Evolutionary conservation across 1,284 basidiomycete genomes (phyloP), one percentile per base, ranked within the genome.

Genomic region (Wolfiporia cocos): DNA sequence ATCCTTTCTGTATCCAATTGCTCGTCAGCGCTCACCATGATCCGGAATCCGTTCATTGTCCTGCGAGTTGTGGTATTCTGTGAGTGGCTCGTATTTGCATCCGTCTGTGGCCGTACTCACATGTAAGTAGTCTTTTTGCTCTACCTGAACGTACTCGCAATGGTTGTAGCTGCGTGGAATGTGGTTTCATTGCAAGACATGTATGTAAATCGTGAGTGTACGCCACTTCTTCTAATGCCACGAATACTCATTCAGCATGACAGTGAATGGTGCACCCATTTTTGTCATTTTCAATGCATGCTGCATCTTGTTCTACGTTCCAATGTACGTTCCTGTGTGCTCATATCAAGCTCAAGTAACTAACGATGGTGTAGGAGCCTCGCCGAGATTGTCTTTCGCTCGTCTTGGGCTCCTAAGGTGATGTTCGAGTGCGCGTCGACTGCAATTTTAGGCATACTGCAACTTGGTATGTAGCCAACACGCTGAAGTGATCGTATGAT

Each of bases 81-180:
- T 81, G 49, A 59, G 78, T 52, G 0, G 4, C 21, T 32, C 11
- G 21, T 7, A 30, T 18, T 26, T 5, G 41, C n/a, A 14, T 15
- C 39, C 23, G 12, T 24, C 19, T 45, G 20, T n/a, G 49, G 34
- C 42, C 36, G 34, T 24, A 37, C 19, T 17, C 31, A 31, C 49
- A 29, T 41, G 12, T 32, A 19, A 35, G 1, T 52, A 83, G 80
- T 69, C 45, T 64, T 81, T 35, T 62, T 81, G 24, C 49, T 66
- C 7, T 75, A 74, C 50, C 55, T 82, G 39, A 75, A 70, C 46
- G 43, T 75, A 30, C 62, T 81, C 36, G 58, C 70, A 11, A 53
- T 82, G 39, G 67, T 71, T 12, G 78, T 81, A 50, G 70, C 78
- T 9, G 67, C 69, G 24, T 82, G 78, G 79, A 76, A 78, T 53